Conservation (phyloP, 2,329 filamentous ascomycete species). For the Aspergillus fructus region DNA sequence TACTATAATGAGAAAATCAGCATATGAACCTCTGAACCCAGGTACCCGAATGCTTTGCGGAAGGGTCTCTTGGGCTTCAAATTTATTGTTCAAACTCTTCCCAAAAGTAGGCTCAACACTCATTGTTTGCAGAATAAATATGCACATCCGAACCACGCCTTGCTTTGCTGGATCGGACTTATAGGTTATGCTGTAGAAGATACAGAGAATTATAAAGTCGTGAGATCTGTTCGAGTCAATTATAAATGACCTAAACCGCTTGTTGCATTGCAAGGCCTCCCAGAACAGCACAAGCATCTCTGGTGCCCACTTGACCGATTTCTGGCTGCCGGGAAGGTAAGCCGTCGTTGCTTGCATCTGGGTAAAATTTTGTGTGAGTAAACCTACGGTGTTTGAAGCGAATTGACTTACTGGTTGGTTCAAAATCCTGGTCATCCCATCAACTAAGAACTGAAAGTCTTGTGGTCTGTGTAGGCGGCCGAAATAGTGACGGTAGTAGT, state of each 20-base stretch:
- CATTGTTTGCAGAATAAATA: conserved; percentile 92
- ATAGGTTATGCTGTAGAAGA: conserved; percentile 92
- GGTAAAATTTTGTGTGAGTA: conserved; percentile 15
- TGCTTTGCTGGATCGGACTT: conserved; percentile 84
- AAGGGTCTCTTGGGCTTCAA: conserved; percentile 84
- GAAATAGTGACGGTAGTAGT: conserved; percentile 90
- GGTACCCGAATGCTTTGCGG: conserved; percentile 77
- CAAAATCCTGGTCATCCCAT: conserved; percentile 88
- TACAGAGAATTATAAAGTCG: conserved; percentile 84
- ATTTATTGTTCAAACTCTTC: conserved; percentile 81
- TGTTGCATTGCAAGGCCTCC: conserved; percentile 97
- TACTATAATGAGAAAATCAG: conserved; percentile 88
- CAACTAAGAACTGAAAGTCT: conserved; percentile 96
- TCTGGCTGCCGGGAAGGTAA: conserved; percentile 82
- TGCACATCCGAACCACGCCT: conserved; percentile 91
- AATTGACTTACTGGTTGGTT: conserved; percentile 68
- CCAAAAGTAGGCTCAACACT: conserved; percentile 92
- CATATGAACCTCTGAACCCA: conserved; percentile 86
- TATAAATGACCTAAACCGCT: conserved; percentile 92
- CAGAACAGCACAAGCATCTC: conserved; percentile 98
- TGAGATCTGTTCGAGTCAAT: conserved; percentile 92
- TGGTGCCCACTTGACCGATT: conserved; percentile 79
- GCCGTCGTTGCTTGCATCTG: conserved; percentile 80
- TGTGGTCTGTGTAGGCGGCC: conserved; percentile 87
- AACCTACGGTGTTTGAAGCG: not conserved